phyloP scores from a whole-genome alignment of 1,139 yeast genomes.

The Taphrina sp. region DNA sequence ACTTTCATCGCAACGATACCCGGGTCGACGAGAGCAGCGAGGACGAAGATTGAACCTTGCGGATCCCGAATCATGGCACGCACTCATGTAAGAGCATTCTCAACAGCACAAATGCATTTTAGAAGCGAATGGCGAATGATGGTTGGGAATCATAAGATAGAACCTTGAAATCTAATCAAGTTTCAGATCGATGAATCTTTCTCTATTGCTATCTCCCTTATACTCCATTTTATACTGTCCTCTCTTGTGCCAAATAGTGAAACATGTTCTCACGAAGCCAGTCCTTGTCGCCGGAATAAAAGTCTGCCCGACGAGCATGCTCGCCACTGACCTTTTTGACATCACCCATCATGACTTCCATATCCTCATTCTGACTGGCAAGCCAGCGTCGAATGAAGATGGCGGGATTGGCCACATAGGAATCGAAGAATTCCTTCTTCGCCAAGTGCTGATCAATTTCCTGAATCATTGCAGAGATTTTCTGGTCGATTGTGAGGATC shows the following conservation, averaged over 20 bases:
- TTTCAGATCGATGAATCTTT: not conserved
- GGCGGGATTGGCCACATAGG: constrained; percentile 73
- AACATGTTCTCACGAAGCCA: constrained; percentile 40
- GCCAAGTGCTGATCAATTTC: constrained; percentile 63
- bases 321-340: constrained; percentile 75
- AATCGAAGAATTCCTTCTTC: constrained; percentile 69
- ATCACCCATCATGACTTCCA: constrained; percentile 76
- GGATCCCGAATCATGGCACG: too few species aligned
- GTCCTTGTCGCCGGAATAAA: constrained; percentile 35
- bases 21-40: constrained; percentile 28
- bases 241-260: constrained; percentile 35
- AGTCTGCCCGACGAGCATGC: constrained; percentile 58
- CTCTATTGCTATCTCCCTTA: not conserved
- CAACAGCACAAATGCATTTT: not conserved
- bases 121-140: not conserved
- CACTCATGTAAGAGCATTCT: not conserved
- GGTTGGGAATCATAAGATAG: not conserved
- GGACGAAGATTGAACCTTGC: constrained; percentile 20
- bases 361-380: constrained; percentile 69
- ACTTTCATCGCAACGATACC: not conserved
- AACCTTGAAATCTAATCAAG: not conserved
- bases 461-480: constrained; percentile 62
- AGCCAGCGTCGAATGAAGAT: constrained; percentile 71
- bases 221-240: not conserved
- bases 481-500: constrained; percentile 58